Evolutionary conservation across 148 eudicot genomes (phyloP), one percentile per base, ranked within the genome.

Genomic region (Drosera capensis): DNA sequence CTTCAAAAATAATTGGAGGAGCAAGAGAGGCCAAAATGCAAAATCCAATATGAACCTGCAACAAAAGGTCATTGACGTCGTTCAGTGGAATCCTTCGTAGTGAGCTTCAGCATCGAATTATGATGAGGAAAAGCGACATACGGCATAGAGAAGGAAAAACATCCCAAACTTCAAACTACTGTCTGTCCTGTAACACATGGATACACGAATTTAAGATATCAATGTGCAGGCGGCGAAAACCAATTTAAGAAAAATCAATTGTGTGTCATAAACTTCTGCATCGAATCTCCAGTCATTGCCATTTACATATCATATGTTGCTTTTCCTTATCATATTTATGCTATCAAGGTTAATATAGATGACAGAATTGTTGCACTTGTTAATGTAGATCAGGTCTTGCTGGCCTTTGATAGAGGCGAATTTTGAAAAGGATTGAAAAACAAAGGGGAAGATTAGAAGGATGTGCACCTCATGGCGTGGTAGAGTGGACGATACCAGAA

Each of bases 391-490:
- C n/a, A n/a, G n/a, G n/a, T n/a, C n/a, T n/a, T n/a, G n/a, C n/a
- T n/a, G n/a, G n/a, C n/a, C n/a, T n/a, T n/a, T n/a, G n/a, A n/a
- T n/a, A n/a, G n/a, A n/a, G n/a, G n/a, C n/a, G n/a, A n/a, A n/a
- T n/a, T n/a, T n/a, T n/a, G n/a, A n/a, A n/a, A n/a, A n/a, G n/a
- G n/a, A n/a, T n/a, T n/a, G n/a, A n/a, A n/a, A n/a, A n/a, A n/a
- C n/a, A n/a, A n/a, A n/a, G n/a, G n/a, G n/a, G n/a, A n/a, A n/a
- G n/a, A n/a, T n/a, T n/a, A n/a, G n/a, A n/a, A n/a, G n/a, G n/a
- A n/a, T n/a, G n/a, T n/a, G 30, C 71, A 90, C 99, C 88, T 84
- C 93, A 78, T 75, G 48, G 99, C 99, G 62, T 93, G 95, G 61
- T 90, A 85, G 5, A 84, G 74, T 16, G 99, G 87, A 51, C 82